Conservation (phyloP, 768 basidiomycete species). For the Amanita molliuscula region DNA sequence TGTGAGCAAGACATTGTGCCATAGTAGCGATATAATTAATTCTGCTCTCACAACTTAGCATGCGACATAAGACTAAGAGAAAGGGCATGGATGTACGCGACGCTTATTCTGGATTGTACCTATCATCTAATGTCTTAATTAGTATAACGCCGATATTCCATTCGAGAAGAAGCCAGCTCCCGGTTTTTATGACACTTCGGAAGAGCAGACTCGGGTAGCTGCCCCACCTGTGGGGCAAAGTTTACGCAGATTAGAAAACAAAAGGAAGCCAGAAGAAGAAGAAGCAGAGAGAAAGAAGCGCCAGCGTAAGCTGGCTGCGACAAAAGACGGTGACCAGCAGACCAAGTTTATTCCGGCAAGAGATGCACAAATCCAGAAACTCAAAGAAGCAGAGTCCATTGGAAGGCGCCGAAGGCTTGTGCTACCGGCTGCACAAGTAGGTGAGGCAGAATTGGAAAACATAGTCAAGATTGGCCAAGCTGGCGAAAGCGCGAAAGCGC, state of each 20-base stretch:
- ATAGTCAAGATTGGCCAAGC: constrained; percentile 97
- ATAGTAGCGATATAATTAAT: not conserved
- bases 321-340: constrained; percentile 68
- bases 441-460: constrained; percentile 90
- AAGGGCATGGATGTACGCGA: constrained; percentile 91
- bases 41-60: constrained; percentile 29
- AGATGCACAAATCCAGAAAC: constrained; percentile 94
- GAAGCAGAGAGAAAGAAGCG: constrained; percentile 91
- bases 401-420: constrained; percentile 76
- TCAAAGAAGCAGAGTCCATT: constrained; percentile 96
- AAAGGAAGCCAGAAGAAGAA: constrained; percentile 88
- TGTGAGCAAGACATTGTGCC: constrained; percentile 38
- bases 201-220: constrained; percentile 81
- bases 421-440: constrained; percentile 86
- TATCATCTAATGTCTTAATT: constrained; percentile 4
- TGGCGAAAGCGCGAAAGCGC: constrained; percentile 77
- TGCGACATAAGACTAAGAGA: constrained; percentile 90
- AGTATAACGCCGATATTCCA: constrained; percentile 98
- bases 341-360: constrained; percentile 96
- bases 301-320: constrained; percentile 52
- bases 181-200: constrained; percentile 95
- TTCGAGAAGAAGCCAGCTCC: constrained; percentile 95
- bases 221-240: constrained; percentile 89
- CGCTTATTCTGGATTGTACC: constrained; percentile 1
- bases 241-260: constrained; percentile 87